These are phyloP conservation scores for Diaporthe citrichinensis DNA, from an alignment of 2,329 filamentous ascomycete genomes.

Conservation along the genomic window DNA sequence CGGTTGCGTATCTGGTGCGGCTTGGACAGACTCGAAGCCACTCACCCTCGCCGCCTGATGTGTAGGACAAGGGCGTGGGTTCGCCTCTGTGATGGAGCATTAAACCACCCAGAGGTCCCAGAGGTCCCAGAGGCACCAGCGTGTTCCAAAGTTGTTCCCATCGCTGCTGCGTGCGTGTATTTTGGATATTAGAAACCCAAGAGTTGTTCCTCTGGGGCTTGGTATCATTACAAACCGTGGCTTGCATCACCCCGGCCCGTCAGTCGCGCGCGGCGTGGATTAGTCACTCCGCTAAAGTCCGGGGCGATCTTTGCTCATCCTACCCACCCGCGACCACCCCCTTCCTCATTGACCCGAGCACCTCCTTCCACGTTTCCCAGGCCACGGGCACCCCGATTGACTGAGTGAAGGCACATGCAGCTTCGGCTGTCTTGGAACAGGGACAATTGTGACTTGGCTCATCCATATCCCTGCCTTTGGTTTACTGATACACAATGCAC, in stretches of 20 bases:
- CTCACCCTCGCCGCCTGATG: not conserved
- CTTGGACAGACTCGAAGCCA: not conserved
- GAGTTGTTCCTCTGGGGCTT: conserved; percentile 1
- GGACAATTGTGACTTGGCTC: not conserved
- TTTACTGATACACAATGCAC: not conserved
- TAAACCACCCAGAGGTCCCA: not conserved
- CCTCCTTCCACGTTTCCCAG: not conserved
- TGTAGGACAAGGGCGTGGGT: conserved; percentile 14
- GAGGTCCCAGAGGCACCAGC: not conserved
- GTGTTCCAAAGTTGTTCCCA: not conserved
- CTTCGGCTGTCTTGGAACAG: not conserved
- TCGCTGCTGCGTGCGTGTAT: not conserved
- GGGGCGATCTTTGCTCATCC: not conserved
- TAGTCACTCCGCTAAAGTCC: conserved; percentile 27
- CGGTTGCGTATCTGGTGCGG: not conserved
- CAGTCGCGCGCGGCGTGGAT: conserved; percentile 5
- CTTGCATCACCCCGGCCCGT: not conserved
- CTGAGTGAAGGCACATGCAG: not conserved
- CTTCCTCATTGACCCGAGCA: conserved; percentile 3
- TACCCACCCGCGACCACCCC: not conserved
- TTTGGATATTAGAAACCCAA: conserved; percentile 4
- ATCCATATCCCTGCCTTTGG: not conserved
- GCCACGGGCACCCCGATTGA: conserved; percentile 25
- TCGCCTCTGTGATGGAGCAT: not conserved
- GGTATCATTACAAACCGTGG: conserved; percentile 21